Evolutionary conservation across 163 green algal genomes (phyloP), one percentile per base, ranked within the genome.

Genomic region (Scenedesmus sp.): DNA sequence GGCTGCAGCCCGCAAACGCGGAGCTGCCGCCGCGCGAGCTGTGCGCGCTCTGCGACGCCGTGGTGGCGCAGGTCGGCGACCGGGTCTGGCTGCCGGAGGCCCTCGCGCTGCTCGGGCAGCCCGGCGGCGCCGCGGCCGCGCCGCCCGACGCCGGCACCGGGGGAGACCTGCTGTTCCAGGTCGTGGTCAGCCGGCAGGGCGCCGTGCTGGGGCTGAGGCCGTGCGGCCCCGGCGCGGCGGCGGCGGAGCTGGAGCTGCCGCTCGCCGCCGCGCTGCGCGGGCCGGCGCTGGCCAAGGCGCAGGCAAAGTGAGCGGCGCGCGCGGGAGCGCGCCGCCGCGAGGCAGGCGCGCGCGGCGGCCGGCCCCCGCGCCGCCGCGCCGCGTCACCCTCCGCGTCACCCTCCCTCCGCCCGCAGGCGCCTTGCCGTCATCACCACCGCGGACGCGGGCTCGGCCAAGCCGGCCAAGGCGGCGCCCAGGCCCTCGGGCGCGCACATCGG

Each of bases 301-400:
- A 80, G 44, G 71, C 28, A 17, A 71, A 28, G 71, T 71, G 45
- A 62, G 71, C 65, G 17, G n/a, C n/a, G n/a, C n/a, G n/a, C n/a
- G n/a, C n/a, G n/a, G n/a, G n/a, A n/a, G n/a, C n/a, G n/a, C n/a
- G n/a, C n/a, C n/a, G n/a, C n/a, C n/a, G n/a, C n/a, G n/a, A n/a
- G n/a, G n/a, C n/a, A n/a, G n/a, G n/a, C n/a, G n/a, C n/a, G n/a
- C n/a, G n/a, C n/a, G n/a, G n/a, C n/a, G n/a, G n/a, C n/a, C n/a
- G n/a, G n/a, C n/a, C n/a, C n/a, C n/a, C n/a, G n/a, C n/a, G n/a
- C n/a, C n/a, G n/a, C n/a, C n/a, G n/a, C n/a, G n/a, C n/a, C n/a
- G n/a, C n/a, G n/a, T n/a, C n/a, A n/a, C n/a, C n/a, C n/a, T n/a
- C n/a, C n/a, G n/a, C n/a, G n/a, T n/a, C n/a, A n/a, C n/a, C n/a